phyloP scores from a whole-genome alignment of 78 protist species.

The Dictyostelium citrinum region DNA sequence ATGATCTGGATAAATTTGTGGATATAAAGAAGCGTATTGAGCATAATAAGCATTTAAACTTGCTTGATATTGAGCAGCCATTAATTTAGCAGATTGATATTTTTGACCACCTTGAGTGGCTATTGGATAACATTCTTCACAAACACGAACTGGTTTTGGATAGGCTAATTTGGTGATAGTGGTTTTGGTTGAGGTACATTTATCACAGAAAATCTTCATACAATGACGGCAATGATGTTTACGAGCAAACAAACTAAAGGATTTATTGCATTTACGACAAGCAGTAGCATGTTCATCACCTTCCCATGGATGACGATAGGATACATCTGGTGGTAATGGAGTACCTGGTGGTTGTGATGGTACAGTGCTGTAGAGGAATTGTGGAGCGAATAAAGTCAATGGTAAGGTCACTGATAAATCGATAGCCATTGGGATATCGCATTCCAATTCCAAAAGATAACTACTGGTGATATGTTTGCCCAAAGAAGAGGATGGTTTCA shows the following conservation, averaged over 20 bases:
- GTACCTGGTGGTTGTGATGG: constrained; percentile 62
- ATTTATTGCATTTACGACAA: constrained; percentile 21
- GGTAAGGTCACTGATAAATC: constrained; percentile 34
- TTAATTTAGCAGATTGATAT: constrained; percentile 53
- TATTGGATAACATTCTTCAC: constrained; percentile 47
- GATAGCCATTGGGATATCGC: constrained; percentile 70
- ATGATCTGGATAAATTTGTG: constrained; percentile 15
- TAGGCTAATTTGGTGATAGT: constrained; percentile 42
- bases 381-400: constrained; percentile 70
- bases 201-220: constrained; percentile 43
- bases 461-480: constrained; percentile 34
- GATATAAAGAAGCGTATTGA: constrained; percentile 24
- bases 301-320: constrained; percentile 74
- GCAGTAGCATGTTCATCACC: constrained; percentile 6
- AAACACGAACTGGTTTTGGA: constrained; percentile 67
- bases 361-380: constrained; percentile 47
- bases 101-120: constrained; percentile 48
- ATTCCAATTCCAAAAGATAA: constrained; percentile 30
- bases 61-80: constrained; percentile 2
- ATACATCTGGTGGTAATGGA: constrained; percentile 74
- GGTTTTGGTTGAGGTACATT: constrained; percentile 29
- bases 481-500: constrained; percentile 39
- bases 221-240: constrained; percentile 81
- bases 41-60: constrained; percentile 21
- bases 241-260: constrained; percentile 29